Base-by-base conservation (phyloP, 345 rosid genomes). In the Aquilaria malaccensis region DNA sequence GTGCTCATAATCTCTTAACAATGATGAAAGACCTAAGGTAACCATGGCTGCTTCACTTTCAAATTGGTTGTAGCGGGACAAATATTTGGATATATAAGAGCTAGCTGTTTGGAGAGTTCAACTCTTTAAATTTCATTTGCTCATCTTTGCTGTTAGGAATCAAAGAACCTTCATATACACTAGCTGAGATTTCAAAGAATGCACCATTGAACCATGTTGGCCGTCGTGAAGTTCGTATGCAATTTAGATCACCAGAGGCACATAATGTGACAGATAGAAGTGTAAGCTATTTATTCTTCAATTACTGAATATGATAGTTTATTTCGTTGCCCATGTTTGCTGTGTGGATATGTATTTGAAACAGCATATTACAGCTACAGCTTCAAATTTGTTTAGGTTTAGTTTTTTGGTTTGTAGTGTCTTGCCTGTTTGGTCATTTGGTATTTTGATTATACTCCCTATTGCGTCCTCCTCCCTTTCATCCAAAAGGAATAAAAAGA, bases 101-200 rank as follows among this genome's bases (percentile, higher is more conserved):
- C 13, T 22, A 12, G 59, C 6, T 45, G 11, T 6, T 58, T 15
- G 37, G 22, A 50, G 33, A 51, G 13, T 46, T 47, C 4, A 33
- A 60, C 48, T 33, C 58, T 61, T 30, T 7, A 46, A 59, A 49
- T 56, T 58, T 11, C 13, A 37, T 54, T 31, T 30, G 55, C 22
- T 56, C 52, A 22, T 45, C 57, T 69, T 53, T 47, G 29, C 61
- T 54, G 62, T 45, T 58, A 72, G 74, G 74, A 49, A 63, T 63
- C 66, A 60, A 56, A 56, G 70, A 67, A 55, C 55, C 72, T 13
- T 59, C 67, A 32, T 50, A 55, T 66, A 57, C 70, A 30, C 76
- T 70, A 15, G 72, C 68, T 51, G 50, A 45, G 67, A 43, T 57
- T 52, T 67, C 63, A 56, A 68, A 58, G 51, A 57, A 51, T 45